phyloP scores from a whole-genome alignment of 208 protist genomes.

The Wallacemonas sp. region DNA sequence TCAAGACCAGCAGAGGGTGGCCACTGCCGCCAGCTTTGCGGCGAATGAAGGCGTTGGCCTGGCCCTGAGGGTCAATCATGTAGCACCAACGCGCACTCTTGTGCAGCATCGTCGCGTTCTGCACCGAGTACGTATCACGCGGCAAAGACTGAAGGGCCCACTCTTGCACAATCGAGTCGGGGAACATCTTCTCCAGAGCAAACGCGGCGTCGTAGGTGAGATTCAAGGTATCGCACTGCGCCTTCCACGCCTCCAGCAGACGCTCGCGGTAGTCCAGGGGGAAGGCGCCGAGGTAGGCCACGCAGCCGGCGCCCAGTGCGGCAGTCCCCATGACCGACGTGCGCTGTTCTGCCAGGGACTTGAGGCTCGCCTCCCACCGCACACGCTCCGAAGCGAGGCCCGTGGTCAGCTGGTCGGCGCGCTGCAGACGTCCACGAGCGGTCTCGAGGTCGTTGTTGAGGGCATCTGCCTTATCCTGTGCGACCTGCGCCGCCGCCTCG shows the following conservation, averaged over 20 bases:
- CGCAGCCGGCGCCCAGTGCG: conserved; percentile 81
- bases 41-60: conserved; percentile 94
- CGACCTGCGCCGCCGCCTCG: conserved; percentile 68
- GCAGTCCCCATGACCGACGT: conserved; percentile 72
- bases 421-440: conserved; percentile 71
- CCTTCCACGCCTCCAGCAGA: conserved; percentile 64
- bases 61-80: conserved; percentile 94
- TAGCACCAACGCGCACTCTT: conserved; percentile 90
- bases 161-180: conserved; percentile 87
- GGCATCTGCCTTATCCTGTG: conserved; percentile 74
- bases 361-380: conserved; percentile 72
- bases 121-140: conserved; percentile 88
- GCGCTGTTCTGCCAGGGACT: conserved; percentile 60
- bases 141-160: conserved; percentile 95
- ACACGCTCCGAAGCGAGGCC: conserved; percentile 81
- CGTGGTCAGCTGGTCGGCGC: conserved; percentile 87
- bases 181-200: conserved; percentile 81
- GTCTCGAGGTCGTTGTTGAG: conserved; percentile 90
- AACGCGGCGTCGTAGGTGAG: conserved; percentile 78
- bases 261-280: conserved; percentile 72
- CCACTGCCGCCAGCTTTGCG: conserved; percentile 65
- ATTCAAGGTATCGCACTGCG: conserved; percentile 49
- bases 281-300: conserved; percentile 92
- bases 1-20: conserved; percentile 86
- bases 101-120: conserved; percentile 91